A percentile compares a stretch with the other conserved stretches of the same genome.
These are phyloP conservation scores for Herpomyces periplanetae DNA, from an alignment of 2,329 filamentous ascomycete species.

Conservation along the genomic window DNA sequence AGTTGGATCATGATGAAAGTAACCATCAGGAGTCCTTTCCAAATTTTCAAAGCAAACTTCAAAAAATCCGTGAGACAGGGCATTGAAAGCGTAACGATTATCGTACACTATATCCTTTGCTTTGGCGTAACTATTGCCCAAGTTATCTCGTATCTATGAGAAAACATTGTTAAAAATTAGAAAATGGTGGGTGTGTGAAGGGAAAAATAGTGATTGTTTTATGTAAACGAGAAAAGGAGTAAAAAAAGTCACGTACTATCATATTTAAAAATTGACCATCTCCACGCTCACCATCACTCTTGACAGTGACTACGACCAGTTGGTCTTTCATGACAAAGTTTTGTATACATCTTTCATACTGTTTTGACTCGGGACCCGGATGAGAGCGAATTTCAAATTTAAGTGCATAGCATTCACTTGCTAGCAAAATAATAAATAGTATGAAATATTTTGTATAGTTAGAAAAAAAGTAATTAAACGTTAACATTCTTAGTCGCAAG, in stretches of 20 bases:
- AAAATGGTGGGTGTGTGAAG: constrained; percentile 1
- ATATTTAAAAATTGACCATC: constrained; percentile 84
- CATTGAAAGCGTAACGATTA: constrained; percentile 69
- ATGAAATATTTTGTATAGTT: too few relatives aligned
- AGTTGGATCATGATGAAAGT: constrained; percentile 1
- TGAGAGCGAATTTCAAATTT: constrained; percentile 69
- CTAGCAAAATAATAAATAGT: too few relatives aligned
- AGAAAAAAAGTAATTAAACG: too few relatives aligned
- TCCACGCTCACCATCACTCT: constrained; percentile 40
- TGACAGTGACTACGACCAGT: constrained; percentile 75
- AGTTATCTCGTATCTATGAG: constrained; percentile 69
- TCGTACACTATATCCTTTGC: constrained; percentile 73
- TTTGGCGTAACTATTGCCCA: constrained; percentile 77
- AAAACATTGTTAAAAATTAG: too few relatives aligned
- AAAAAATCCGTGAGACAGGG: constrained; percentile 59
- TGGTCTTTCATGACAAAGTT: constrained; percentile 83
- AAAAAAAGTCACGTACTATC: constrained; percentile 20
- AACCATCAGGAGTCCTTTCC: constrained; percentile 22
- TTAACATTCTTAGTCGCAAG: too few relatives aligned
- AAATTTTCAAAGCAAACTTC: constrained; percentile 87
- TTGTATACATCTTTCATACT: constrained; percentile 54
- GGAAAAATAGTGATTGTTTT: not conserved
- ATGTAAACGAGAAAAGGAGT: not conserved
- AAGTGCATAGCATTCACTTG: constrained; percentile 29
- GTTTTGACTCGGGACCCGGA: constrained; percentile 16